Evolutionary conservation across 202 grass and related monocot genomes (phyloP), one percentile per base, ranked within the genome.

Genomic region (Cymbopogon flexuosus): DNA sequence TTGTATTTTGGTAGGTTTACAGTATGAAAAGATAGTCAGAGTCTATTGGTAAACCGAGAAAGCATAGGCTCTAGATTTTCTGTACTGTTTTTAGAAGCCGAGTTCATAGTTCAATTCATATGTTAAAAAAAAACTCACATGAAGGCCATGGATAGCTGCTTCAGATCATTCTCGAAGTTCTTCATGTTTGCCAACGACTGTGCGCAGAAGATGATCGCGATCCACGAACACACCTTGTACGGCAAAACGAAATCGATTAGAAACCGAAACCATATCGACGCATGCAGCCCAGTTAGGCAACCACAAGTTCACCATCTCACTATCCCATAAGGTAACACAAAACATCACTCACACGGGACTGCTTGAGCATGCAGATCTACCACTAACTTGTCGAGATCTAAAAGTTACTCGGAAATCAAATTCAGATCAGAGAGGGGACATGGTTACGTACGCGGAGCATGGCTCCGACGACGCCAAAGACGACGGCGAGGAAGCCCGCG

Each of bases 71-170:
- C 19, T 41, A 65, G 46, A 81, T 81, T 72, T 72, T 3, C 6
- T 34, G 22, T 4, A 22, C 5, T 13, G 52, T 52, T 18, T 9
- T 73, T 82, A 65, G 57, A 12, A 57, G 13, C 16, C 21, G 6
- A 65, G 77, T 15, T 39, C 65, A 41, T 23, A 81, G 35, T 58
- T 76, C 35, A 47, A 58, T 15, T 10, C 6, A 85, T 68, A 51
- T 43, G 49, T 58, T 33, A 63, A 64, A 63, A 64, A 43, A 59
- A 34, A 76, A 86, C 92, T 90, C 83, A 96, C 96, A 99, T 99
- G 58, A 96, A 96, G 84, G 96, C 96, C 96, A 99, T 96, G 57
- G 92, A 99, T 35, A 99, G 64, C 77, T 99, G 96, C 86, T 99
- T 99, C 27, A 95, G 85, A 84, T 99, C 96, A 60, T 92, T 91